A percentile compares a stretch with the other conserved stretches of the same genome.
phyloP scores from a whole-genome alignment of 2,329 filamentous ascomycete species.

The Claviceps capensis region DNA sequence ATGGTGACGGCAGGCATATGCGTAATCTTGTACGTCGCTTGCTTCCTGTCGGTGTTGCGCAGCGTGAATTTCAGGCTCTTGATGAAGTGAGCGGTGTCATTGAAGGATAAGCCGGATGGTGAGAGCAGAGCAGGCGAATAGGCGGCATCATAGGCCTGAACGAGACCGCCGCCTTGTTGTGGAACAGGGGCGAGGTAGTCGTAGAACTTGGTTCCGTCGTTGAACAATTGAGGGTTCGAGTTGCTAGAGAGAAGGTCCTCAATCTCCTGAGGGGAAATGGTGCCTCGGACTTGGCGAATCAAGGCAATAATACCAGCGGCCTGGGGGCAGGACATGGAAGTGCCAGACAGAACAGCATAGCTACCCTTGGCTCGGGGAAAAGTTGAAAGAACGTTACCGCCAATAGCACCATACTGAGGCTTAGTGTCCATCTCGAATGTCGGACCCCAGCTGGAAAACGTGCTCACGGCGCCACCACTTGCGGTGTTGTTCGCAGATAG shows the following conservation, averaged over 20 bases:
- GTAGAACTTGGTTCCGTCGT: constrained; percentile 24
- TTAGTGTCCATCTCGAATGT: constrained; percentile 44
- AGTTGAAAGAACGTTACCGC: constrained; percentile 45
- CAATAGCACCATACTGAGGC: constrained; percentile 41
- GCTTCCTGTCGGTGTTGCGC: constrained; percentile 35
- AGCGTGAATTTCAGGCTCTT: constrained; percentile 38
- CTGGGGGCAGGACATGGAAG: constrained; percentile 47
- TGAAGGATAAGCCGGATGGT: constrained; percentile 46
- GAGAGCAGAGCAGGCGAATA: constrained; percentile 38
- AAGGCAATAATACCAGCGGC: constrained; percentile 41
- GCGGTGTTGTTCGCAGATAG: constrained; percentile 15
- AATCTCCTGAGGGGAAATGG: constrained; percentile 33
- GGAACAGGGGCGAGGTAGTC: constrained; percentile 36
- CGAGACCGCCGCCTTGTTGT: constrained; percentile 46
- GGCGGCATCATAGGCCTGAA: constrained; percentile 47
- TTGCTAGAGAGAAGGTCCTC: constrained; percentile 36
- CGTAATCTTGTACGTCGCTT: constrained; percentile 37
- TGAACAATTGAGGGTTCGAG: constrained; percentile 34
- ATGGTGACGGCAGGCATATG: constrained; percentile 37
- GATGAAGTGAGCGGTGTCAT: constrained; percentile 46
- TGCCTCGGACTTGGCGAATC: constrained; percentile 36
- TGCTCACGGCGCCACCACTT: constrained; percentile 37
- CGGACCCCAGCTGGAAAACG: constrained; percentile 46
- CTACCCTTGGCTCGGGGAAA: constrained; percentile 31
- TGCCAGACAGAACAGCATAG: constrained; percentile 41